These are phyloP conservation scores for Rhynchospora pubera DNA, from an alignment of 176 grass and related monocot genomes.

Conservation along the genomic window DNA sequence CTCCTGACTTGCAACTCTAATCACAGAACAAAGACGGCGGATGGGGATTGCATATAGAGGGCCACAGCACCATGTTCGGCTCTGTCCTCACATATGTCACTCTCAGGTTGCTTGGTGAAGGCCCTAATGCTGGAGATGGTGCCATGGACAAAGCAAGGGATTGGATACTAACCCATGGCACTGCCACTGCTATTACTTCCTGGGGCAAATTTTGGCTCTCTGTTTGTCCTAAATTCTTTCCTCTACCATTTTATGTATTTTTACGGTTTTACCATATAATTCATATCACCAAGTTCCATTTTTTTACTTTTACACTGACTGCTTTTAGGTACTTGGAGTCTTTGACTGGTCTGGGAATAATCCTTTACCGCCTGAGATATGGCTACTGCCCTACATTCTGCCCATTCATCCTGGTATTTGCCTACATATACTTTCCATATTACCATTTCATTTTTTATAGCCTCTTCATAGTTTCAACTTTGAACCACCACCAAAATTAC, in stretches of 20 bases:
- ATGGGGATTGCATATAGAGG: conserved; percentile 91
- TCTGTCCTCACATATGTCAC: conserved; percentile 70
- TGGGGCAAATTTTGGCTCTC: conserved; percentile 96
- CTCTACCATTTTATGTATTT: conserved; percentile 19
- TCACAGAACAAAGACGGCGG: conserved; percentile 81
- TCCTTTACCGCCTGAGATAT: conserved; percentile 87
- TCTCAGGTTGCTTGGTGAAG: conserved; percentile 88
- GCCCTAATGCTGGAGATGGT: conserved; percentile 48
- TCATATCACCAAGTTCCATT: conserved; percentile 20
- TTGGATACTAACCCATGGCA: conserved; percentile 88
- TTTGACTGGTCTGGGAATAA: conserved; percentile 99
- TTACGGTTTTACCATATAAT: not conserved
- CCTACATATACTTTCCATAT: not conserved
- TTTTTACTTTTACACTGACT: not conserved
- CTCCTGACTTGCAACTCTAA: conserved; percentile 20
- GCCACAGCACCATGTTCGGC: conserved; percentile 88
- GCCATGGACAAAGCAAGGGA: conserved; percentile 76
- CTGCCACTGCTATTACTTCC: conserved; percentile 79
- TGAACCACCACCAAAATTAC: not conserved
- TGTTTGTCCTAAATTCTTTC: conserved; percentile 26
- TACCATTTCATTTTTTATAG: not conserved
- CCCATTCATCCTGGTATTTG: conserved; percentile 78
- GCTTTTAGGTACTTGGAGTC: conserved; percentile 79
- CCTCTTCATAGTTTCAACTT: not conserved
- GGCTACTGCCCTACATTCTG: conserved; percentile 72